Base-by-base conservation (phyloP, 768 basidiomycete species). In the Lentinula aciculospora region DNA sequence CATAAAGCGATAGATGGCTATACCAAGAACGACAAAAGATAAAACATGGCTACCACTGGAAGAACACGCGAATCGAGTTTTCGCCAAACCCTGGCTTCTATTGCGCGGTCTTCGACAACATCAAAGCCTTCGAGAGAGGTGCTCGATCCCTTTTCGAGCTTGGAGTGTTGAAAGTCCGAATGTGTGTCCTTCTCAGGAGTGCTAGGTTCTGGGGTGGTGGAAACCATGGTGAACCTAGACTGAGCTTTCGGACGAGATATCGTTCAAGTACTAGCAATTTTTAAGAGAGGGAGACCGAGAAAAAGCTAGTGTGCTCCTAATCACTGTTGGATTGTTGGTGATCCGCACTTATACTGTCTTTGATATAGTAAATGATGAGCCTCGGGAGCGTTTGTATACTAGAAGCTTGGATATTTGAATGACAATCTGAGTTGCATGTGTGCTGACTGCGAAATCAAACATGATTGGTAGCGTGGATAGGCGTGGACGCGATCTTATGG, bases 11-110 rank as follows among this genome's bases (percentile, higher is more conserved):
- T 9, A 34, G 10, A 42, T n/a, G 27, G 2, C 68, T 75, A 45
- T 56, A 83, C 82, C 67, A 83, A 59, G 65, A 83, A 82, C 37
- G 80, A 80, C 12, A 77, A 68, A 1, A 75, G 60, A 57, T 74
- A 73, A 46, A 73, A 71, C 23, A 74, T 68, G 3, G 72, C 64
- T 39, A 72, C 70, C 7, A 72, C 34, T 0, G 75, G 72, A 12
- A 76, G 65, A 48, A 76, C 58, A 57, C 66, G 68, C 60, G 60
- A 59, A 58, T 77, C 72, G 25, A 77, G 65, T 59, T 76, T 77
- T 58, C 65, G 66, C 72, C 73, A 67, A 25, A 67, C 66, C 32
- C 57, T 62, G 6, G 31, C 32, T 40, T 74, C 72, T n/a, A 60
- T 53, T 6, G 4, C 50, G n/a, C n/a, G 40, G 21, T 46, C 28